Conservation (phyloP, 2,329 filamentous ascomycete species). For the Xylariomycetidae sp. region DNA sequence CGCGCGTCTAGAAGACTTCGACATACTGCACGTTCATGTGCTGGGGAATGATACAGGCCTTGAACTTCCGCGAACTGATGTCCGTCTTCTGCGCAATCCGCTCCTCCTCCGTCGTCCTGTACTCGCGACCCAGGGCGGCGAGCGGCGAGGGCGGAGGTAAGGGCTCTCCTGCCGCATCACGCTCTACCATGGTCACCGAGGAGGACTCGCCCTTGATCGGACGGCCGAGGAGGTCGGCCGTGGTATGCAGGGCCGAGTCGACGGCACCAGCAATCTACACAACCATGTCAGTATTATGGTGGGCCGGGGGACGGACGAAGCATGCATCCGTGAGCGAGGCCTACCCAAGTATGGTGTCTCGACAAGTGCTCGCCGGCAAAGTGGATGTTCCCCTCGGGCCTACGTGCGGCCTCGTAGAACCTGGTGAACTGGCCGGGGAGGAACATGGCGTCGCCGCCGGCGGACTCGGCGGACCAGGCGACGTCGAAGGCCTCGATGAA, state of each 20-base stretch:
- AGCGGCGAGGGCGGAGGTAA: too few species aligned
- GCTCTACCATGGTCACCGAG: background rate
- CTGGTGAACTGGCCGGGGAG: slow-evolving; percentile 8
- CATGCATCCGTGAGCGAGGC: too few species aligned
- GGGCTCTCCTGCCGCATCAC: too few species aligned
- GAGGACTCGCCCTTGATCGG: background rate
- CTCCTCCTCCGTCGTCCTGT: slow-evolving; percentile 1
- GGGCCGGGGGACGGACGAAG: too few species aligned
- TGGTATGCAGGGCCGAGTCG: slow-evolving; percentile 3
- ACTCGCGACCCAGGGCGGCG: slow-evolving; percentile 3
- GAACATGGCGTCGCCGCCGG: slow-evolving; percentile 10
- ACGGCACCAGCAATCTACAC: slow-evolving; percentile 5
- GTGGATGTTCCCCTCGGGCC: slow-evolving; percentile 4
- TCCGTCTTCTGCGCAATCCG: slow-evolving; percentile 2
- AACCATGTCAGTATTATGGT: too few species aligned
- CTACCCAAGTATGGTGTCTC: slow-evolving; percentile 9
- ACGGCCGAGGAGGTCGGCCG: slow-evolving; percentile 1
- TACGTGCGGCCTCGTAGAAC: slow-evolving; percentile 3
- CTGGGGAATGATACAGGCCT: slow-evolving; percentile 4
- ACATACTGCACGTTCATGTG: slow-evolving; percentile 6
- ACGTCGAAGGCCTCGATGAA: slow-evolving; percentile 11
- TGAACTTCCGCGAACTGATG: slow-evolving; percentile 5
- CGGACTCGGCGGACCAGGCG: slow-evolving; percentile 5
- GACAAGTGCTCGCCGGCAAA: slow-evolving; percentile 10
- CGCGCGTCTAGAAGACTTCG: slow-evolving; percentile 3